Conservation (phyloP, 139 green algal genomes). For the Picochlorum sp. region DNA sequence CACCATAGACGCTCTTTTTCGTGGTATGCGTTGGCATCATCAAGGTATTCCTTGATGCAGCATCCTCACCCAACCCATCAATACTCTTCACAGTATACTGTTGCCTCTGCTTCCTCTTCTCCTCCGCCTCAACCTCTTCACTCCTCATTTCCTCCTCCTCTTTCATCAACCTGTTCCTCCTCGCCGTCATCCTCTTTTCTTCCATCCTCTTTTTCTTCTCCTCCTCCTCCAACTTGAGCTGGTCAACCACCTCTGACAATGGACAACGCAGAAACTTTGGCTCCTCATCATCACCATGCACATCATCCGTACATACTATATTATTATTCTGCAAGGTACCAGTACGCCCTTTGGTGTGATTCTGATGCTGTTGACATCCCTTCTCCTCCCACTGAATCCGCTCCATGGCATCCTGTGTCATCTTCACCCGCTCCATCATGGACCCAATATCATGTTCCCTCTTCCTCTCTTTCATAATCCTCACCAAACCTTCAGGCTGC, state of each 20-base stretch:
- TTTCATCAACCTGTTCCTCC: background rate
- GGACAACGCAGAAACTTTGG: background rate
- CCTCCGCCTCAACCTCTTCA: no score
- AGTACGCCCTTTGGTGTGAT: background rate
- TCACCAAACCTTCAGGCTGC: background rate
- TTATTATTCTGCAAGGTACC: background rate
- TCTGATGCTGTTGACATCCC: background rate
- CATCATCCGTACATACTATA: background rate
- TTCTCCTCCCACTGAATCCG: background rate
- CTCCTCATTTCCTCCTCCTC: background rate
- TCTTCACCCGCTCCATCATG: background rate
- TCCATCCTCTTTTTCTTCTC: background rate
- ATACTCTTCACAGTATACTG: no score
- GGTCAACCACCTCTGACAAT: slow-evolving; percentile 1
- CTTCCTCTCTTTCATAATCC: background rate
- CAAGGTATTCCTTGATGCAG: no score
- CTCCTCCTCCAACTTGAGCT: background rate
- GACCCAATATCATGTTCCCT: background rate
- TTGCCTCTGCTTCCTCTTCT: no score
- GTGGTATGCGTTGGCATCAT: no score
- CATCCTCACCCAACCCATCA: no score
- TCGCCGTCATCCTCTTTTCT: background rate
- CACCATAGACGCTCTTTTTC: background rate
- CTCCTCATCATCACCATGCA: no score
- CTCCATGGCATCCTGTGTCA: background rate